Evolutionary conservation across 345 rosid genomes (phyloP).

Genomic region (Eucalyptus paniculata): DNA sequence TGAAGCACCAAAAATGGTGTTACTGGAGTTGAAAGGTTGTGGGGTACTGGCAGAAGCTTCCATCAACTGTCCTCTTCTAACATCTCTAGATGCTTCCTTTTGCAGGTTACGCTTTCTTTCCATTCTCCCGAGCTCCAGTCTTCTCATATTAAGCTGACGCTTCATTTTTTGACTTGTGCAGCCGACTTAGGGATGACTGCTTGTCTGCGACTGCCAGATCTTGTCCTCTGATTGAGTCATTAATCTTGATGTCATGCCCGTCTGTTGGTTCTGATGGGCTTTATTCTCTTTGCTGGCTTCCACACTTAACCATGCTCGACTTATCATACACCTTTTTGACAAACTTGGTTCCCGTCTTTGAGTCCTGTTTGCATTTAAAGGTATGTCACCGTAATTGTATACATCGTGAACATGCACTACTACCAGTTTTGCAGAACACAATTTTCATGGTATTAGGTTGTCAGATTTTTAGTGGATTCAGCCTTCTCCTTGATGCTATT

Average conservation of each 20-base stretch:
- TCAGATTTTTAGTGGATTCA: background rate
- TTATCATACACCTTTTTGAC: conserved; percentile 86
- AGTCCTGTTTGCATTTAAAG: conserved; percentile 79
- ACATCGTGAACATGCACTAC: background rate
- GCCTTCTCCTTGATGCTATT: background rate
- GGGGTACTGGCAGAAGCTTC: conserved; percentile 81
- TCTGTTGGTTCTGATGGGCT: conserved; percentile 79
- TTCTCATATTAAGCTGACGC: background rate
- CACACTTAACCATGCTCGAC: conserved; percentile 59
- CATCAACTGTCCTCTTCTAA: conserved; percentile 68
- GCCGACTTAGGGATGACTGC: conserved; percentile 87
- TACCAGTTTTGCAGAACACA: background rate
- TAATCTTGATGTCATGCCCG: conserved; percentile 89
- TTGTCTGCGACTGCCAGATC: conserved; percentile 71
- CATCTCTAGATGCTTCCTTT: conserved; percentile 92
- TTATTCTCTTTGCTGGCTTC: conserved; percentile 53
- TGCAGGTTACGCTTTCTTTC: conserved; percentile 45
- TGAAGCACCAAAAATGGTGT: conserved; percentile 71
- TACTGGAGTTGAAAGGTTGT: conserved; percentile 94
- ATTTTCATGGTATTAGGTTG: background rate
- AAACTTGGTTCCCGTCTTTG: conserved; percentile 69
- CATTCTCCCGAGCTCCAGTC: background rate
- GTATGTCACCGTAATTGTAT: conserved; percentile 12
- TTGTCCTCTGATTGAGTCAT: conserved; percentile 71
- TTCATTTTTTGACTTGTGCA: conserved; percentile 9